Base-by-base conservation (phyloP, 1,284 basidiomycete genomes). In the Retiboletus fuscus region DNA sequence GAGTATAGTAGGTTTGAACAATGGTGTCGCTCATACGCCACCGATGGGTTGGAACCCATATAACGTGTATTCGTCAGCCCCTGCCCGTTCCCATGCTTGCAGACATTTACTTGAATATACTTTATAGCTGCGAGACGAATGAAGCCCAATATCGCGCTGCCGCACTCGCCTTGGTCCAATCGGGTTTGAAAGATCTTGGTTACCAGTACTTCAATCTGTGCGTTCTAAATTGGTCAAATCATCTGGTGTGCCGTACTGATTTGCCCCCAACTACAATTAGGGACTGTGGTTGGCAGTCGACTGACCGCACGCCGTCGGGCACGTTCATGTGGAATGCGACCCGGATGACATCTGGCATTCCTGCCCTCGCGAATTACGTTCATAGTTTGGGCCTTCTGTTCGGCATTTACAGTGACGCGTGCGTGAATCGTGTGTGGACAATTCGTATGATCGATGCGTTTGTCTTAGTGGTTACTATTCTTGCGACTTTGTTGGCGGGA, bases 41-140 rank as follows among this genome's bases (percentile, higher is more conserved):
- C 80, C 85, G 3, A 86, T 87, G 85, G 86, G 86, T 22, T 87
- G 85, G 84, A 87, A 87, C 67, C 82, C 86, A 7, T 87, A 86
- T 72, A 87, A 87, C 66, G 84, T 83, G 10, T 87, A 84, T 71
- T 72, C 71, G 85, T 87, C 68, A 69, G 85, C 80, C 43, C 11
- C 28, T 39, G 1, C 30, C 8, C 20, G 20, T 68, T 34, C 26
- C 13, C 22, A 24, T 41, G 30, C 15, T n/a, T 46, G 28, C 22
- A 7, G 67, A n/a, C 7, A 6, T 24, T 30, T 5, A 67, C 53
- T 34, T 20, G 18, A 16, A 39, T 13, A 2, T 26, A 24, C 44
- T 2, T 44, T 47, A n/a, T 8, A 71, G 70, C 46, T 72, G 70
- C 39, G 8, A 47, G 6, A 71, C 70, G n/a, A n/a, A 57, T 7